Evolutionary conservation across 2,329 filamentous ascomycete genomes (phyloP).

Genomic region (Bipolaris cookei): DNA sequence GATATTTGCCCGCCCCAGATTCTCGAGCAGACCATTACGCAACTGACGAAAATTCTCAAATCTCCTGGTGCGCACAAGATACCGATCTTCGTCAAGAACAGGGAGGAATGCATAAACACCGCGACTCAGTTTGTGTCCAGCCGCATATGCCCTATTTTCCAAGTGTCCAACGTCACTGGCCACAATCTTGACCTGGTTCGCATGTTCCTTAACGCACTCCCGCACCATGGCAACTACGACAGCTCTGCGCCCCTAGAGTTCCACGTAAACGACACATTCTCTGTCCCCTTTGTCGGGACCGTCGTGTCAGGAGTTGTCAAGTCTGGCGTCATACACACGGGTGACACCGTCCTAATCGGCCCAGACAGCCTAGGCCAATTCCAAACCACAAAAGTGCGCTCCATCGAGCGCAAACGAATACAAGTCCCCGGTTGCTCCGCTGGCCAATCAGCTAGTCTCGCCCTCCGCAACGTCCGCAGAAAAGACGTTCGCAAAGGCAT

Average conservation of each 20-base stretch:
- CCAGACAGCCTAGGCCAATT: constrained; percentile 92
- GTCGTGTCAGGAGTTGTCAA: constrained; percentile 96
- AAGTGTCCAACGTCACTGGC: constrained; percentile 97
- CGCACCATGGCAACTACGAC: constrained; percentile 93
- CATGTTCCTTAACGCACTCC: constrained; percentile 92
- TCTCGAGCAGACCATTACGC: constrained; percentile 87
- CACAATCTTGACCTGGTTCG: constrained; percentile 88
- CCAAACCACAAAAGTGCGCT: constrained; percentile 81
- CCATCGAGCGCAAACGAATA: constrained; percentile 94
- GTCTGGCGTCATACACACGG: constrained; percentile 79
- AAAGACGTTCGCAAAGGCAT: constrained; percentile 98
- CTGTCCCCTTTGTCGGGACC: constrained; percentile 94
- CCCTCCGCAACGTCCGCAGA: constrained; percentile 81
- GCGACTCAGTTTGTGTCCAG: constrained; percentile 95
- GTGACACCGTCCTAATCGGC: constrained; percentile 87
- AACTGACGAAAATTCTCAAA: constrained; percentile 91
- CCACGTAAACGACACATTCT: constrained; percentile 96
- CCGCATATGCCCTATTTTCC: constrained; percentile 95
- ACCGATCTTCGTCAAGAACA: constrained; percentile 90
- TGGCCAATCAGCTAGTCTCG: constrained; percentile 91
- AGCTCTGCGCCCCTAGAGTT: constrained; percentile 86
- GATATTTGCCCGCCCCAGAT: constrained; percentile 98
- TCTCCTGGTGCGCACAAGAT: constrained; percentile 94
- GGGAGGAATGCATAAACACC: constrained; percentile 91
- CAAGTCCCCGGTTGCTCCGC: constrained; percentile 85